Evolutionary conservation across 768 basidiomycete species (phyloP).

Genomic region (Suillus subalutaceus): DNA sequence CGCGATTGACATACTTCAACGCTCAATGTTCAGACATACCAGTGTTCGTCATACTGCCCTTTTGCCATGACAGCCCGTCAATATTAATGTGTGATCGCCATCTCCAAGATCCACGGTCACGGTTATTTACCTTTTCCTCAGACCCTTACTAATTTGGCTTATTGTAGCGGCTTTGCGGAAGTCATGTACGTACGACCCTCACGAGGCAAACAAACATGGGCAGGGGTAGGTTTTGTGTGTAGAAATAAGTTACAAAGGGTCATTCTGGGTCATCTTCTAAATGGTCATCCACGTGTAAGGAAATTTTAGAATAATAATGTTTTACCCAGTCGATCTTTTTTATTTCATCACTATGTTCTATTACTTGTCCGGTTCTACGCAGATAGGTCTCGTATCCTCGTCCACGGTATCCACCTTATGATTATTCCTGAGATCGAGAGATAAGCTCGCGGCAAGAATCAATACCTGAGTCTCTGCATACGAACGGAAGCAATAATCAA

Average conservation of each 20-base stretch:
- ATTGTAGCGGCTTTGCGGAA: constrained; percentile 8
- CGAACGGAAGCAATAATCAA: background rate
- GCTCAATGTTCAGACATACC: background rate
- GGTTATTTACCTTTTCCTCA: constrained; percentile 10
- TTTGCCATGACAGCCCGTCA: constrained; percentile 10
- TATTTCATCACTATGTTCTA: background rate
- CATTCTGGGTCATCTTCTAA: background rate
- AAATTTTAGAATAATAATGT: constrained; percentile 10
- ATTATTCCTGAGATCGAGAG: constrained; percentile 2
- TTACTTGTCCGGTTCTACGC: constrained; percentile 1
- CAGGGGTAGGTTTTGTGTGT: constrained; percentile 2
- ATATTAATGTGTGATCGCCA: constrained; percentile 8
- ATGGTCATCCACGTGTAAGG: constrained; percentile 4
- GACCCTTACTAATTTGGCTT: background rate
- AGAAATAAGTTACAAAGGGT: background rate
- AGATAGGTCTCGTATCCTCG: background rate
- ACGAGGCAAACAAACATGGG: background rate
- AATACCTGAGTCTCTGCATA: background rate
- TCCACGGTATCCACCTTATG: background rate
- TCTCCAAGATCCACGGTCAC: constrained; percentile 8
- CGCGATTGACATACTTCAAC: background rate
- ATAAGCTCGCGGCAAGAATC: background rate
- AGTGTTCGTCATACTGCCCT: constrained; percentile 5
- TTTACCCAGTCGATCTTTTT: background rate
- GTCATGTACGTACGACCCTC: constrained; percentile 5